Evolutionary conservation across 2,329 filamentous ascomycete genomes (phyloP).

Genomic region (Penicillium concentricum): DNA sequence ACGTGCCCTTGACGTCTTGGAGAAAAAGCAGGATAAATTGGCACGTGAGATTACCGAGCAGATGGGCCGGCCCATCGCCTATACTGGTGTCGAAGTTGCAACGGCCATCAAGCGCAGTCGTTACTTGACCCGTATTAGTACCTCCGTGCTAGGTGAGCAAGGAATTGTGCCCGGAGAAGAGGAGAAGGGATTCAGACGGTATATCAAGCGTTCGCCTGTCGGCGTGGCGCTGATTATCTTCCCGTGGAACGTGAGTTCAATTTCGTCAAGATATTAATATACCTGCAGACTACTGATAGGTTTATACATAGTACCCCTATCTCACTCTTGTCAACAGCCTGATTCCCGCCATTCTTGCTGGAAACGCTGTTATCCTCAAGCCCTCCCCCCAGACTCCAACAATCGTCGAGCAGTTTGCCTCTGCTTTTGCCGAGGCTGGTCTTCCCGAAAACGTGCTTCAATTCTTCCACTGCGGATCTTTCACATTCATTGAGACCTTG

Average conservation of each 20-base stretch:
- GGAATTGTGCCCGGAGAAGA: constrained; percentile 68
- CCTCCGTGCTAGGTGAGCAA: constrained; percentile 69
- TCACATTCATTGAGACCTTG: constrained; percentile 71
- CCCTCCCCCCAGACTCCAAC: constrained; percentile 94
- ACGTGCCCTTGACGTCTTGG: constrained; percentile 71
- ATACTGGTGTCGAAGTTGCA: constrained; percentile 76
- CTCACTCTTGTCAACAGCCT: constrained; percentile 90
- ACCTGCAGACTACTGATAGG: background rate
- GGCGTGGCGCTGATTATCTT: constrained; percentile 88
- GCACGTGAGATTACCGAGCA: constrained; percentile 85
- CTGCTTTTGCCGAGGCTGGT: constrained; percentile 76
- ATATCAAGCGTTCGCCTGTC: constrained; percentile 82
- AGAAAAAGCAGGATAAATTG: constrained; percentile 72
- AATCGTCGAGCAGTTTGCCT: constrained; percentile 77
- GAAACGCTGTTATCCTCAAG: constrained; percentile 90
- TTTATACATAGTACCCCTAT: constrained; percentile 79
- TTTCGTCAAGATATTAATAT: background rate
- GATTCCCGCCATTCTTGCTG: constrained; percentile 84
- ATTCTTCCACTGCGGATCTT: constrained; percentile 86
- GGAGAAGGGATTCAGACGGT: constrained; percentile 86
- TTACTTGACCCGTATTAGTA: constrained; percentile 80
- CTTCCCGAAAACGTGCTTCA: constrained; percentile 82
- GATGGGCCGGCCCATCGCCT: constrained; percentile 92
- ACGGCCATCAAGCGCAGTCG: constrained; percentile 84
- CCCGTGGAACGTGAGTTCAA: constrained; percentile 81